Conservation (phyloP, 345 rosid genomes). For the Populus alba region DNA sequence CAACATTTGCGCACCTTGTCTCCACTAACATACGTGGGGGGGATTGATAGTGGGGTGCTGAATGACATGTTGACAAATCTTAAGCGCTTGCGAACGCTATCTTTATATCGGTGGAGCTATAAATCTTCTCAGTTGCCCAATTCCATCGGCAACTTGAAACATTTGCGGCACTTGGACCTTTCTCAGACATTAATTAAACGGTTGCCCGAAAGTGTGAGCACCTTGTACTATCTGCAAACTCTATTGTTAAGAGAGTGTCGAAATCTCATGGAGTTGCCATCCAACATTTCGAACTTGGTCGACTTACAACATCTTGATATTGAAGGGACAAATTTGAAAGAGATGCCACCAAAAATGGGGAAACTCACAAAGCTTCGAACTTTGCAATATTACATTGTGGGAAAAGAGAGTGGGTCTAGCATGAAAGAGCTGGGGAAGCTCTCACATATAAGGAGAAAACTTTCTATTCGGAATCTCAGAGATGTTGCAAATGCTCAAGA, state of each 20-base stretch:
- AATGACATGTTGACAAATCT: not conserved
- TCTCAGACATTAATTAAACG: not conserved
- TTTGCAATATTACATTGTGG: not conserved
- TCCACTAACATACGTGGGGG: not conserved
- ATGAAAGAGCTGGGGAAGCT: not conserved
- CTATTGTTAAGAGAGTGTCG: not conserved
- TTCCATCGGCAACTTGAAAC: slow-evolving; percentile 6
- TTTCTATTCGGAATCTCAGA: not conserved
- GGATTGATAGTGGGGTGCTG: not conserved
- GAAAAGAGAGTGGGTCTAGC: not conserved
- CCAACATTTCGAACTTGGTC: not conserved
- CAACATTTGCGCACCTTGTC: not conserved
- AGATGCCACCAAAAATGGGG: slow-evolving; percentile 8
- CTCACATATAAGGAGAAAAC: not conserved
- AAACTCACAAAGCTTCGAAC: not conserved
- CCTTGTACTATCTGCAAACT: slow-evolving; percentile 1
- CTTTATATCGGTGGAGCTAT: not conserved
- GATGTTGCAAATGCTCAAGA: not conserved
- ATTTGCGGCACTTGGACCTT: slow-evolving; percentile 3
- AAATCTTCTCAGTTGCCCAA: not conserved
- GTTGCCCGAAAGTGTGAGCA: slow-evolving; percentile 2
- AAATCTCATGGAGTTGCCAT: not conserved
- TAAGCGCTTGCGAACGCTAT: not conserved
- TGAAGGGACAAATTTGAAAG: not conserved
- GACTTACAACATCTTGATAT: slow-evolving; percentile 6